These are phyloP conservation scores for Fusarium sp. DNA, from an alignment of 2,329 filamentous ascomycete species.

Conservation along the genomic window DNA sequence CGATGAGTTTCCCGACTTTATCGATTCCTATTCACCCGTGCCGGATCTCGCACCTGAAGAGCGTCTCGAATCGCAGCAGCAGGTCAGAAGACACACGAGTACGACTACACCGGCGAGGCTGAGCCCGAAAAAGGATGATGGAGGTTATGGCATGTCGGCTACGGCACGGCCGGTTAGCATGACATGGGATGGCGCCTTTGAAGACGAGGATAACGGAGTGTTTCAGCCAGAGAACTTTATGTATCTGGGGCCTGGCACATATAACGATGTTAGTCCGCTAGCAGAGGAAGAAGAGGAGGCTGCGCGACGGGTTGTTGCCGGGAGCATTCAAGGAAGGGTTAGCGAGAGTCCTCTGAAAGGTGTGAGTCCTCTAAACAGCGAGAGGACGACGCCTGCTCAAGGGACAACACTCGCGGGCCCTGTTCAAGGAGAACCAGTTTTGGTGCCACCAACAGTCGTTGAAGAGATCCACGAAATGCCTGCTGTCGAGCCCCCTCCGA, in stretches of 20 bases:
- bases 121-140: slow-evolving; percentile 26
- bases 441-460: slow-evolving; percentile 40
- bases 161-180: slow-evolving; percentile 52
- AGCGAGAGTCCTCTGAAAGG: slow-evolving; percentile 40
- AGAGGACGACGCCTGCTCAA: slow-evolving; percentile 50
- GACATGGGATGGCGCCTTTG: slow-evolving; percentile 52
- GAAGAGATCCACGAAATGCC: slow-evolving; percentile 53
- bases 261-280: slow-evolving; percentile 61
- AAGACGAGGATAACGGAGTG: slow-evolving; percentile 52
- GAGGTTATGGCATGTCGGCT: slow-evolving; percentile 51
- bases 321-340: slow-evolving; percentile 37
- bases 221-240: slow-evolving; percentile 68
- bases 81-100: slow-evolving; percentile 56
- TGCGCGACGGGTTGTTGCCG: slow-evolving; percentile 48
- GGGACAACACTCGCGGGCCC: slow-evolving; percentile 22
- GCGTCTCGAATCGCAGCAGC: slow-evolving; percentile 65
- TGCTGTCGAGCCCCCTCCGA: slow-evolving; percentile 43
- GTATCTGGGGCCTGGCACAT: slow-evolving; percentile 63
- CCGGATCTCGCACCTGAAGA: slow-evolving; percentile 65
- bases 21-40: slow-evolving; percentile 55
- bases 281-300: slow-evolving; percentile 57
- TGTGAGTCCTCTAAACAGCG: slow-evolving; percentile 50
- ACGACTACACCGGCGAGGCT: slow-evolving; percentile 20
- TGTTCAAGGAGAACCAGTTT: slow-evolving; percentile 22
- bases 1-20: slow-evolving; percentile 69